Evolutionary conservation across 192 early-diverging fungal species (phyloP).

Genomic region (Lunasporangiospora selenospora): DNA sequence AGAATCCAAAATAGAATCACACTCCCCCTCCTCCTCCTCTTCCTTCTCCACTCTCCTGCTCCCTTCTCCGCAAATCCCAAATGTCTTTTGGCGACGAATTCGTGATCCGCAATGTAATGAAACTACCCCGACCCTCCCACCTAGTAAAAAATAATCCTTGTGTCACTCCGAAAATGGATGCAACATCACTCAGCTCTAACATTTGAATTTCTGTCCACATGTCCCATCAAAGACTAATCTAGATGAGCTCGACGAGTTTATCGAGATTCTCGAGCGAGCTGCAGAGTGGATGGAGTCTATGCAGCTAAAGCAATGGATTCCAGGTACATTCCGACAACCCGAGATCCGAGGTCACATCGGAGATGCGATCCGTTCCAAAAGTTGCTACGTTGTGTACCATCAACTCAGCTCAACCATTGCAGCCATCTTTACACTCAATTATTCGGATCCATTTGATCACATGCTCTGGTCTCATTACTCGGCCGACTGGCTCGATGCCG

Average conservation of each 20-base stretch:
- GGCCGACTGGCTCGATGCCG: constrained; percentile 31
- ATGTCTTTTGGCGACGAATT: constrained; percentile 14
- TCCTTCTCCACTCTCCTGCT: no score
- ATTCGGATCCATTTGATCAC: constrained; percentile 42
- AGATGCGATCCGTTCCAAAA: constrained; percentile 16
- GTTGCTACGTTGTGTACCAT: constrained; percentile 28
- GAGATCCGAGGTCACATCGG: constrained; percentile 16
- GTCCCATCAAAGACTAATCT: constrained; percentile 10
- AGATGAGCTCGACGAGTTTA: constrained; percentile 24
- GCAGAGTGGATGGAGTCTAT: constrained; percentile 46
- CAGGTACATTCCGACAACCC: constrained; percentile 29
- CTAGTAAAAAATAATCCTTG: no score
- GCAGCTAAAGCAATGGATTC: constrained; percentile 36
- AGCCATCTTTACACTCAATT: constrained; percentile 39
- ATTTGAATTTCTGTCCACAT: not conserved
- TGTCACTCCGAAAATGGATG: no score
- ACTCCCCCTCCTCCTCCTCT: no score
- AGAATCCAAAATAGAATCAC: no score
- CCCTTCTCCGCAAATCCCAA: no score
- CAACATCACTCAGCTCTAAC: no score
- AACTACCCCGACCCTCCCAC: no score
- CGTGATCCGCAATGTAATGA: constrained; percentile 24
- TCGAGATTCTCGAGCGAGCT: constrained; percentile 41
- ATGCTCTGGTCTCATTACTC: constrained; percentile 34
- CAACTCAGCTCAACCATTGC: constrained; percentile 8